Evolutionary conservation across 2,329 filamentous ascomycete genomes (phyloP).

Genomic region (Helotiales sp.): DNA sequence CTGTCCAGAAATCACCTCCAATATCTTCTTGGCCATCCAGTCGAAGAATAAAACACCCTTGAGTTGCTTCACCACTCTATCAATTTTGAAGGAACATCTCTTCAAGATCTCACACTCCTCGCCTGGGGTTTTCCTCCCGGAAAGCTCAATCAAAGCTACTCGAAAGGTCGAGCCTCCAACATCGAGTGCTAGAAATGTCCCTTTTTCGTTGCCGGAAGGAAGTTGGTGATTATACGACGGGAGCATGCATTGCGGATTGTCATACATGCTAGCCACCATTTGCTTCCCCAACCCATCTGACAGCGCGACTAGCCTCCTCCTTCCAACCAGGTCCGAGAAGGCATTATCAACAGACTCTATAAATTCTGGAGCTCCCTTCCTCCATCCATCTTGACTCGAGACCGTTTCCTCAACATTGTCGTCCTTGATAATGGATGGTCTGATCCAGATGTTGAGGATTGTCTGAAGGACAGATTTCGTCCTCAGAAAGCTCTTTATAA

Average conservation of each 20-base stretch:
- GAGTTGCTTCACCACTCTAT: slow-evolving; percentile 53
- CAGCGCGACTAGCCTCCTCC: slow-evolving; percentile 43
- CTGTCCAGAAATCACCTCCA: slow-evolving; percentile 53
- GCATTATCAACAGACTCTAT: slow-evolving; percentile 55
- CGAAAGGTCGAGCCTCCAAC: slow-evolving; percentile 69
- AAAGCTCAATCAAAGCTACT: slow-evolving; percentile 62
- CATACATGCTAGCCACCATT: slow-evolving; percentile 52
- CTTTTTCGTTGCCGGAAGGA: slow-evolving; percentile 58
- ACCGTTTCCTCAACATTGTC: slow-evolving; percentile 19
- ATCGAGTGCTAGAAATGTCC: slow-evolving; percentile 63
- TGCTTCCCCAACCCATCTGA: slow-evolving; percentile 53
- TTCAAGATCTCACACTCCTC: slow-evolving; percentile 53
- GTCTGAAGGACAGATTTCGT: slow-evolving; percentile 61
- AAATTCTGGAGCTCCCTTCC: slow-evolving; percentile 44
- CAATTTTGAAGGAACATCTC: slow-evolving; percentile 57
- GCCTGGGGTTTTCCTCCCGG: slow-evolving; percentile 43
- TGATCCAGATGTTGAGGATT: slow-evolving; percentile 55
- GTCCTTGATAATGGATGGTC: slow-evolving; percentile 36
- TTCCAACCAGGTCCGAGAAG: slow-evolving; percentile 49
- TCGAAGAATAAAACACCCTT: slow-evolving; percentile 63
- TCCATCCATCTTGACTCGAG: slow-evolving; percentile 15
- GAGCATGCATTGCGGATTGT: slow-evolving; percentile 60
- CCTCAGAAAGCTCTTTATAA: slow-evolving; percentile 56
- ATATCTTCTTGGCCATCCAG: slow-evolving; percentile 65
- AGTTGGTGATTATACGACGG: slow-evolving; percentile 66